A percentile compares a stretch with the other conserved stretches of the same genome.
These are phyloP conservation scores for Tremella mesenterica DNA, from an alignment of 768 basidiomycete species.

Conservation along the genomic window DNA sequence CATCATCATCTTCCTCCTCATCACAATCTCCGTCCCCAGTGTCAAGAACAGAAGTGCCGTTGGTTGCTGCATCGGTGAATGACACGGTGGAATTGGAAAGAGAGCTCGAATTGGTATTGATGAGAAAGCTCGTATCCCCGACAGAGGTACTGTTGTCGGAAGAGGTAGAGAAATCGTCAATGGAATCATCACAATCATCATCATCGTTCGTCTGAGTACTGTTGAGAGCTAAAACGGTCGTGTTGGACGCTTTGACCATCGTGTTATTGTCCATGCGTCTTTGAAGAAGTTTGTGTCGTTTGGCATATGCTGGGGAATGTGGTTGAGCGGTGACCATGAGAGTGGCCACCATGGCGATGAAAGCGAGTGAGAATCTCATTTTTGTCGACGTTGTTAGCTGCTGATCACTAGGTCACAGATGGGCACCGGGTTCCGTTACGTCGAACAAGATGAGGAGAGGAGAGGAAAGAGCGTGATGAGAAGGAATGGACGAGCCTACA, in stretches of 20 bases:
- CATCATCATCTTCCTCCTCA: slow-evolving; percentile 7
- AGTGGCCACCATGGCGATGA: slow-evolving; percentile 1
- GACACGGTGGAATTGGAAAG: background rate
- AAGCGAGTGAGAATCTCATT: background rate
- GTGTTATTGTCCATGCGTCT: background rate
- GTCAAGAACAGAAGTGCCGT: background rate
- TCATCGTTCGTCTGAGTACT: background rate
- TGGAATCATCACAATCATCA: background rate
- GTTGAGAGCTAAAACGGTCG: background rate
- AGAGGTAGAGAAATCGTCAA: background rate
- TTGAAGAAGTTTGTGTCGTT: background rate
- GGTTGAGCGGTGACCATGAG: background rate
- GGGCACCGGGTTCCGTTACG: background rate
- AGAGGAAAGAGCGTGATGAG: background rate
- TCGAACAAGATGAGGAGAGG: background rate
- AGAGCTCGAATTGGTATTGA: background rate
- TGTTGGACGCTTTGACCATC: background rate
- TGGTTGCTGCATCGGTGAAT: background rate
- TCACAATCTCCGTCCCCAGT: slow-evolving; percentile 2
- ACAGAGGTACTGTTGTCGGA: background rate
- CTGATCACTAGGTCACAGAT: background rate
- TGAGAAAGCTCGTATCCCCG: background rate
- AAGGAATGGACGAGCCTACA: background rate
- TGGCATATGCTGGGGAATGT: background rate
- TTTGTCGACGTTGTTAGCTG: background rate